Conservation (phyloP, 208 protist genomes). For the Trypanosoma theileri region DNA sequence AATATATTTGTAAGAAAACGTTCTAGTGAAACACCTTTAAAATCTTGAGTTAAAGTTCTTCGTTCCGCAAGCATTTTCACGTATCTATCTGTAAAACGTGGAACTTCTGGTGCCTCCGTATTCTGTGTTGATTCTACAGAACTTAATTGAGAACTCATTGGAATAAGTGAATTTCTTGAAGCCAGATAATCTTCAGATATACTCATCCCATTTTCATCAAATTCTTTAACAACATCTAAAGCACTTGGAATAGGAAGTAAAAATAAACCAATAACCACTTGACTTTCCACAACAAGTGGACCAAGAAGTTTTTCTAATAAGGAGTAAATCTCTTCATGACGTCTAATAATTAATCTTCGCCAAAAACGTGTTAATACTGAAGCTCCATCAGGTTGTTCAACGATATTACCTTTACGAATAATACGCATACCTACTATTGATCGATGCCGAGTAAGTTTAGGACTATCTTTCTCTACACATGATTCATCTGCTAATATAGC, state of each 20-base stretch:
- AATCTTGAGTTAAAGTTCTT: not conserved
- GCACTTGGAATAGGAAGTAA: conserved; percentile 51
- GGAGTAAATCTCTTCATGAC: conserved; percentile 41
- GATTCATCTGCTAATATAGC: conserved; percentile 59
- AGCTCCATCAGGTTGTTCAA: conserved; percentile 30
- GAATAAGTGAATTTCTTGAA: not conserved
- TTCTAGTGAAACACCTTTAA: conserved; percentile 20
- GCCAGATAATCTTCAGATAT: not conserved
- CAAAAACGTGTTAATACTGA: conserved; percentile 67
- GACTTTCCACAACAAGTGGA: conserved; percentile 67
- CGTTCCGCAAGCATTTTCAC: not conserved
- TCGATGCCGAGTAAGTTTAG: not conserved
- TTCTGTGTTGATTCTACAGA: not conserved
- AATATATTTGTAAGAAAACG: conserved; percentile 14
- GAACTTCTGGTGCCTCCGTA: not conserved
- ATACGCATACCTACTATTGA: not conserved
- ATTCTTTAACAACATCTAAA: conserved; percentile 23
- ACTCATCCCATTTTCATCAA: conserved; percentile 22
- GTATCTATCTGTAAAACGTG: conserved; percentile 9
- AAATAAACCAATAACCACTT: conserved; percentile 69
- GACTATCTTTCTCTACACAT: not conserved
- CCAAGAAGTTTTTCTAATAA: conserved; percentile 47
- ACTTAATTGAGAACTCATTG: not conserved
- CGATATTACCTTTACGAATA: not conserved
- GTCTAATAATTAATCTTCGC: conserved; percentile 50